Conservation (phyloP, 441 rosid genomes). For the Erodium texanum region DNA sequence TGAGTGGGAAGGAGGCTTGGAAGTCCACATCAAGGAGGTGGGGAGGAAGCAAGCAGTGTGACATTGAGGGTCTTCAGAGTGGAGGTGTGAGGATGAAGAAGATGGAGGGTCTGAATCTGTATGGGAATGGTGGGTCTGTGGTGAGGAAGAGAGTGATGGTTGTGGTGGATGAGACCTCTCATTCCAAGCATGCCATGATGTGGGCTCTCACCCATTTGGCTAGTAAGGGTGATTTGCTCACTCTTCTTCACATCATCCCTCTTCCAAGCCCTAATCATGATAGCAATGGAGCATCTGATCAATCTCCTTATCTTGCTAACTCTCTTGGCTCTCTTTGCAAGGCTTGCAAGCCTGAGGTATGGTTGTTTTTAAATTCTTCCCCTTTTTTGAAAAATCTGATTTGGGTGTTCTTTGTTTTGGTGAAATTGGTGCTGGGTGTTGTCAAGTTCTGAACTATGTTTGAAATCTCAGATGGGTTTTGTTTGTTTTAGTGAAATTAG, state of each 20-base stretch:
- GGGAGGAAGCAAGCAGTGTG: constrained; percentile 19
- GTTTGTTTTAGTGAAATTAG: background rate
- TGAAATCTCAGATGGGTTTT: background rate
- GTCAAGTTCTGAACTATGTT: background rate
- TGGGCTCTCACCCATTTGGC: constrained; percentile 87
- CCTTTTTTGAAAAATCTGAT: background rate
- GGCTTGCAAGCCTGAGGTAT: constrained; percentile 83
- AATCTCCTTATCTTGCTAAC: constrained; percentile 42
- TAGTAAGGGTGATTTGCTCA: constrained; percentile 68
- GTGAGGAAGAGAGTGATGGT: constrained; percentile 84
- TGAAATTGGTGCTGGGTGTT: background rate
- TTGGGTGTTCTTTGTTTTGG: background rate
- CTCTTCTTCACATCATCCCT: constrained; percentile 59
- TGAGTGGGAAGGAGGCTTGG: constrained; percentile 48
- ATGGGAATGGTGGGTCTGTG: constrained; percentile 25
- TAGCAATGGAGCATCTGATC: constrained; percentile 22
- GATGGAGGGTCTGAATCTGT: constrained; percentile 53
- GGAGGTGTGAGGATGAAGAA: constrained; percentile 28
- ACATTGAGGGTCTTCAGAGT: constrained; percentile 13
- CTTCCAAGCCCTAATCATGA: constrained; percentile 20
- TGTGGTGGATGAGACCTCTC: constrained; percentile 57
- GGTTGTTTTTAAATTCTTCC: background rate
- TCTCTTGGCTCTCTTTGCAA: constrained; percentile 85
- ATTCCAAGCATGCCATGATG: constrained; percentile 86
- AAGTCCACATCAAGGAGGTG: constrained; percentile 48